Conservation (phyloP, 306 rosid species). For the Pyrus communis region DNA sequence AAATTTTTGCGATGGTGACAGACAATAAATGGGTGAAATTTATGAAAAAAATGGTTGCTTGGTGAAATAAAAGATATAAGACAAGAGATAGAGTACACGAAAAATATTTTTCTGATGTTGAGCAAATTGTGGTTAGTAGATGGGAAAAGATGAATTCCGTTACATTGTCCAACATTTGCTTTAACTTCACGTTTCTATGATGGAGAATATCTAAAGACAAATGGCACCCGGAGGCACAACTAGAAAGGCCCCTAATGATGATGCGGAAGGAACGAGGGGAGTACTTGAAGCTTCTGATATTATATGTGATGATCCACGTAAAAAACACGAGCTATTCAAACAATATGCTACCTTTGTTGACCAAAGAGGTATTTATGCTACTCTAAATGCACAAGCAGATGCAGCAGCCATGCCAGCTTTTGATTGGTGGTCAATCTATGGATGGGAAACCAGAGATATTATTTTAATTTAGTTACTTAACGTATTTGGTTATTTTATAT, state of each 20-base stretch:
- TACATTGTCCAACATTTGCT: not conserved
- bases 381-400: not conserved
- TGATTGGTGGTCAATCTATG: too few species aligned
- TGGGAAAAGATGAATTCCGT: not conserved
- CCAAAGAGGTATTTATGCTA: not conserved
- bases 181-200: not conserved
- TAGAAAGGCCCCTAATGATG: not conserved
- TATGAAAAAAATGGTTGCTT: not conserved
- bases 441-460: too few species aligned
- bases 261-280: not conserved
- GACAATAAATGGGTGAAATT: not conserved
- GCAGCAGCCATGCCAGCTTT: too few species aligned
- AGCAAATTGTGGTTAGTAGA: not conserved
- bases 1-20: not conserved
- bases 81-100: too few species aligned
- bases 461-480: too few species aligned
- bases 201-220: not conserved
- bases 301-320: not conserved
- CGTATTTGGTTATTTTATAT: too few species aligned
- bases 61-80: too few species aligned
- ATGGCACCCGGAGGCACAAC: not conserved
- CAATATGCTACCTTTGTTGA: not conserved
- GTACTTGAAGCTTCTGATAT: not conserved
- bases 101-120: not conserved
- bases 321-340: not conserved